A percentile compares a stretch with the other conserved stretches of the same genome.
Evolutionary conservation across 257 asterid species (phyloP).

Genomic region (Capsicum pubescens): DNA sequence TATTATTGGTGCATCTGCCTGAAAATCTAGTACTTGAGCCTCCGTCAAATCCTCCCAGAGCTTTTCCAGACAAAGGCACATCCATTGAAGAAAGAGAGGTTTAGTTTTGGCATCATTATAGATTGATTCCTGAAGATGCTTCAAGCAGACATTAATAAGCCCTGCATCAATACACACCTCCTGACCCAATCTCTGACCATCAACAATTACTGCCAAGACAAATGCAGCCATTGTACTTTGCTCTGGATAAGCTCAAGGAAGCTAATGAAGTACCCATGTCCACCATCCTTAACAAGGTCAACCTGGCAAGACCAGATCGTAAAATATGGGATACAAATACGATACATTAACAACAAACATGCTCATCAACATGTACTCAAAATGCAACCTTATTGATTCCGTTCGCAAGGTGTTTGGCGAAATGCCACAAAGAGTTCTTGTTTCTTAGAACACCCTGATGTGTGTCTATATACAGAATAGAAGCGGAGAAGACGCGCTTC

Average conservation of each 20-base stretch:
- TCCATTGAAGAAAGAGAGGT: conserved; percentile 96
- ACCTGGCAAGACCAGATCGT: conserved; percentile 92
- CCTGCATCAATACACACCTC: conserved; percentile 88
- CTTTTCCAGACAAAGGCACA: conserved; percentile 94
- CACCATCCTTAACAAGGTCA: conserved; percentile 98
- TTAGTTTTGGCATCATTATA: conserved; percentile 83
- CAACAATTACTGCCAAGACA: conserved; percentile 96
- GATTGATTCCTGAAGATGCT: conserved; percentile 79
- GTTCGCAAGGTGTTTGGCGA: conserved; percentile 73
- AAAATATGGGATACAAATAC: conserved; percentile 53
- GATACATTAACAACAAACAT: conserved; percentile 71
- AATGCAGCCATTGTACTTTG: conserved; percentile 99
- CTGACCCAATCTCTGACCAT: conserved; percentile 95
- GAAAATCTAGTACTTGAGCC: conserved; percentile 83
- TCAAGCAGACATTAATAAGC: conserved; percentile 77
- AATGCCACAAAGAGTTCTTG: conserved; percentile 65
- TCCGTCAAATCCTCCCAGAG: conserved; percentile 93
- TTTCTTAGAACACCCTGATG: conserved; percentile 87
- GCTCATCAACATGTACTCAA: conserved; percentile 69
- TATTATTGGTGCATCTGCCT: conserved; percentile 84
- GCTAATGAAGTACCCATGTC: conserved; percentile 85
- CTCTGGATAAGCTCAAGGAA: conserved; percentile 98
- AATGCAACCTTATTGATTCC: conserved; percentile 51
- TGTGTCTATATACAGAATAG: conserved; percentile 63
- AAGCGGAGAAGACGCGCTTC: conserved; percentile 54